Conservation (phyloP, 192 early-diverging fungal species). For the Spinellus fusiger region DNA sequence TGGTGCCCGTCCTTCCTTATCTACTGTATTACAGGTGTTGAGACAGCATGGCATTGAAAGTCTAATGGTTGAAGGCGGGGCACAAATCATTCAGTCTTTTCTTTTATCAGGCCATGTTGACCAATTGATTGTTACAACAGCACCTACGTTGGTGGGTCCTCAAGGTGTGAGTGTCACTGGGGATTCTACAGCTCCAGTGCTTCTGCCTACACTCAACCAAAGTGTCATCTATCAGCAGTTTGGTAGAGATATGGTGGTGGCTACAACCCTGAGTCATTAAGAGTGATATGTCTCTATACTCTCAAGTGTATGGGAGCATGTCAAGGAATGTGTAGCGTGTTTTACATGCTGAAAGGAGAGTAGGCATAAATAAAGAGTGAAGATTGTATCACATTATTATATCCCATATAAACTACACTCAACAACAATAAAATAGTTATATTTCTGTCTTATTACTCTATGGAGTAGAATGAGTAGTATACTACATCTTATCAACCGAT, state of each 20-base stretch:
- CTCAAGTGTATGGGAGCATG: background rate
- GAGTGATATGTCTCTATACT: background rate
- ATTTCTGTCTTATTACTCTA: too few species aligned
- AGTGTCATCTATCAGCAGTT: conserved; percentile 36
- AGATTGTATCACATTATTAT: too few species aligned
- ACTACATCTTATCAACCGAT: too few species aligned
- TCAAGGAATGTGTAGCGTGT: background rate
- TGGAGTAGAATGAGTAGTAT: too few species aligned
- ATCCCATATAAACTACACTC: too few species aligned
- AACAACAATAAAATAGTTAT: too few species aligned
- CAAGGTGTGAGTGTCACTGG: conserved; percentile 47
- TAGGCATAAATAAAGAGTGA: too few species aligned
- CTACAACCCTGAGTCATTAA: conserved; percentile 8
- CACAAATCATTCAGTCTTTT: conserved; percentile 63
- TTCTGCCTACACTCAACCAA: background rate
- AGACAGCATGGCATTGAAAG: conserved; percentile 32
- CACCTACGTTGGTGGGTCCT: conserved; percentile 61
- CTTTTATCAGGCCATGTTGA: conserved; percentile 40
- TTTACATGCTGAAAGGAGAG: too few species aligned
- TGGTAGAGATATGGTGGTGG: conserved; percentile 50
- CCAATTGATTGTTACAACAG: conserved; percentile 62
- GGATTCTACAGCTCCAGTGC: background rate
- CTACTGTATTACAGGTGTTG: conserved; percentile 22
- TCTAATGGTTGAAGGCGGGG: conserved; percentile 91
- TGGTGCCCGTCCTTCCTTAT: conserved; percentile 1